Evolutionary conservation across 164 flowering plant species (phyloP).

Genomic region (Paratinospora sagittata): DNA sequence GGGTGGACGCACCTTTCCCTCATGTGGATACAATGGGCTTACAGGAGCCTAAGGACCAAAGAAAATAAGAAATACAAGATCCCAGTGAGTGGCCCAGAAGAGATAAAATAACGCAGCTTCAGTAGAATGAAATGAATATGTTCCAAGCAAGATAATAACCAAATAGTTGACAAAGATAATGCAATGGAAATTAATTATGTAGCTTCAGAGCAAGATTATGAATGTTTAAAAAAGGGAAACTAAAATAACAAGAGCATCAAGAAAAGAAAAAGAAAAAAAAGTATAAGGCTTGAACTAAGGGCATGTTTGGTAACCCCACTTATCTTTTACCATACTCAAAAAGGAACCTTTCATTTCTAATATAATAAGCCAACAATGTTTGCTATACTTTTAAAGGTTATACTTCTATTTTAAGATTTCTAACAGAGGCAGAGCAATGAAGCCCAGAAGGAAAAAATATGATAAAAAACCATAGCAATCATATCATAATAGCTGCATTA

Average conservation of each 20-base stretch:
- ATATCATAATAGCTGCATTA: no score
- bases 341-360: no score
- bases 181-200: neutral
- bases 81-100: neutral
- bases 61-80: neutral
- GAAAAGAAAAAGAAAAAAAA: no score
- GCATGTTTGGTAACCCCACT: no score
- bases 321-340: no score
- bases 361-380: no score
- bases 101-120: neutral
- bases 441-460: no score
- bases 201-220: neutral
- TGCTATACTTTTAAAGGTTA: no score
- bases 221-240: neutral
- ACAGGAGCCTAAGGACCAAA: conserved; percentile 40
- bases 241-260: neutral
- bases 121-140: neutral
- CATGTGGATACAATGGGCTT: conserved; percentile 32
- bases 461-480: no score
- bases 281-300: no score
- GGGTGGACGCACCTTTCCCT: conserved; percentile 36
- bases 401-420: no score
- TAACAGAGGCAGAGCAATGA: no score
- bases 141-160: neutral
- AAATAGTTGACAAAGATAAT: neutral